These are phyloP conservation scores for Nepenthes gracilis DNA, from an alignment of 148 eudicot genomes.

Conservation along the genomic window DNA sequence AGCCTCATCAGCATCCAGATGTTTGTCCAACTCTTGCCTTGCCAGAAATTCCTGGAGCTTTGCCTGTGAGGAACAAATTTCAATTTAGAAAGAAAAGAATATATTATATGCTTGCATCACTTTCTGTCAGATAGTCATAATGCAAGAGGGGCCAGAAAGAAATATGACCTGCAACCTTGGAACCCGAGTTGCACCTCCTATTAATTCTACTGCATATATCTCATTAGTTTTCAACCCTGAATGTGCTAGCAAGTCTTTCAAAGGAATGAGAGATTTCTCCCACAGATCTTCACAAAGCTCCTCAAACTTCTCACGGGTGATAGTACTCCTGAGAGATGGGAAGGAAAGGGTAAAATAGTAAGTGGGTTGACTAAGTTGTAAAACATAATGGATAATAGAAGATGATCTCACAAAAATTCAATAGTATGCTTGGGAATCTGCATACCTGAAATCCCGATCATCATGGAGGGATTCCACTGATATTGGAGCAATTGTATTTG, in stretches of 20 bases:
- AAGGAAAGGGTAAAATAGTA: not conserved
- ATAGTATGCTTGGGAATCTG: not conserved
- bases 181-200: slow-evolving; percentile 97
- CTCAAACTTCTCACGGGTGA: slow-evolving; percentile 91
- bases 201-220: slow-evolving; percentile 75
- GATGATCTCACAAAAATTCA: not conserved
- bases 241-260: slow-evolving; percentile 58
- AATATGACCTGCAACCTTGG: slow-evolving; percentile 78
- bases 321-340: slow-evolving; percentile 58
- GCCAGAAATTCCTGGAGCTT: slow-evolving; percentile 91
- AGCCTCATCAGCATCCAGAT: slow-evolving; percentile 97
- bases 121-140: not conserved
- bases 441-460: slow-evolving; percentile 92
- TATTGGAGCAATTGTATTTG: slow-evolving; percentile 82
- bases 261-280: slow-evolving; percentile 71
- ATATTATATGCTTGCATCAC: not conserved
- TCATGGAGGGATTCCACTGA: slow-evolving; percentile 93
- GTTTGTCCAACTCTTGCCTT: slow-evolving; percentile 84
- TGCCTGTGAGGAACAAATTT: slow-evolving; percentile 37
- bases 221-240: slow-evolving; percentile 68
- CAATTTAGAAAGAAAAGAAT: slow-evolving; percentile 1
- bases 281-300: slow-evolving; percentile 82
- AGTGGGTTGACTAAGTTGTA: not conserved
- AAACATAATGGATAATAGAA: not conserved
- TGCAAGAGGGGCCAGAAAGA: slow-evolving; percentile 5